These are phyloP conservation scores for Colletotrichum plurivorum DNA, from an alignment of 2,329 filamentous ascomycete species.

Conservation along the genomic window DNA sequence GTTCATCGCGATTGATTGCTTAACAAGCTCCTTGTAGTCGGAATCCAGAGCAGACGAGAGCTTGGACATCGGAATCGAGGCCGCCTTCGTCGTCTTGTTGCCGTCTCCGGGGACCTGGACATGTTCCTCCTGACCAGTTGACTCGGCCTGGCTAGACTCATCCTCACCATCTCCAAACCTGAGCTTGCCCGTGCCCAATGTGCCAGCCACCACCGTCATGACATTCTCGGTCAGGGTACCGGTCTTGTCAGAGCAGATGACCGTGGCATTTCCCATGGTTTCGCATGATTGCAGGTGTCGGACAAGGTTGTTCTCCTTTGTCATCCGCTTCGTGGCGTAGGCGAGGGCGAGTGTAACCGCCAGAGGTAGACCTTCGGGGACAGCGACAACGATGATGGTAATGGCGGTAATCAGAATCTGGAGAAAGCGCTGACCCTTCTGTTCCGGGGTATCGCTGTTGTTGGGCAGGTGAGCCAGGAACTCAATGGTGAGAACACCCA, in stretches of 20 bases:
- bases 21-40: conserved; percentile 54
- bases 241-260: conserved; percentile 76
- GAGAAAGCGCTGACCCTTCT: conserved; percentile 70
- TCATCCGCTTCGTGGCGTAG: conserved; percentile 74
- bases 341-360: conserved; percentile 74
- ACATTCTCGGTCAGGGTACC: conserved; percentile 76
- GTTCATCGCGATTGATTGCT: conserved; percentile 59
- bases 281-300: conserved; percentile 72
- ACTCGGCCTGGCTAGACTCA: conserved; percentile 23
- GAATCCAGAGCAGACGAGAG: conserved; percentile 47
- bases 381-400: conserved; percentile 71
- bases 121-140: conserved; percentile 18
- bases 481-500: conserved; percentile 41
- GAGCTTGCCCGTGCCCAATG: conserved; percentile 57
- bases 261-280: conserved; percentile 76
- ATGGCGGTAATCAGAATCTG: conserved; percentile 55
- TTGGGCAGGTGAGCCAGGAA: conserved; percentile 57
- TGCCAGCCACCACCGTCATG: conserved; percentile 73
- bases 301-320: conserved; percentile 74
- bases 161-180: conserved; percentile 54
- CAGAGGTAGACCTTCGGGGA: conserved; percentile 72
- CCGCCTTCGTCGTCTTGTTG: conserved; percentile 4
- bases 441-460: conserved; percentile 36
- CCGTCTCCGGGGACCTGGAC: conserved; percentile 9
- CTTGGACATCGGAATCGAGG: conserved; percentile 27